Conservation (phyloP, 2,329 filamentous ascomycete genomes). For the Chrysosporium queenslandicum region DNA sequence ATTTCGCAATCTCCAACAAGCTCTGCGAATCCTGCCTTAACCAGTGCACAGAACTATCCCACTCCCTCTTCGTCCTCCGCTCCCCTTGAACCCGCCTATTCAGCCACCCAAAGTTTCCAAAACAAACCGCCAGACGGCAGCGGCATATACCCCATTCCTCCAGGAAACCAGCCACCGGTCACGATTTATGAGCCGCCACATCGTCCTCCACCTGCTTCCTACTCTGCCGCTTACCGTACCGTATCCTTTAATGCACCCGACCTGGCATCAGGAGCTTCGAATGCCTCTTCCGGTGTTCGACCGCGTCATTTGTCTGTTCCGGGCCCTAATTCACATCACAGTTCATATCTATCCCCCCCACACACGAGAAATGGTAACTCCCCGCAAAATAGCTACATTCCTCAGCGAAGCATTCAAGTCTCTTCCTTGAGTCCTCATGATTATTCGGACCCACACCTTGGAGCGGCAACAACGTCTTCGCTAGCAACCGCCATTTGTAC, state of each 20-base stretch:
- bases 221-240: conserved; percentile 15
- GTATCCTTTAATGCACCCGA: conserved; percentile 15
- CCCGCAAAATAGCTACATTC: conserved; percentile 13
- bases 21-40: conserved; percentile 14
- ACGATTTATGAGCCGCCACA: conserved; percentile 23
- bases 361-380: conserved; percentile 16
- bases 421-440: conserved; percentile 3
- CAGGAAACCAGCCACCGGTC: conserved; percentile 18
- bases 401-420: conserved; percentile 3
- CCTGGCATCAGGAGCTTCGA: conserved; percentile 6
- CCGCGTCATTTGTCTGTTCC: conserved; percentile 16
- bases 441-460: conserved; percentile 9
- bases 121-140: neutral
- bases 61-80: conserved; percentile 19
- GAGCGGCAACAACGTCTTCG: conserved; percentile 20
- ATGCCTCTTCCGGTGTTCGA: conserved; percentile 10
- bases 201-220: conserved; percentile 18
- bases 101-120: neutral
- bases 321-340: conserved; percentile 13
- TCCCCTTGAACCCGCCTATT: conserved; percentile 1
- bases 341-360: conserved; percentile 18
- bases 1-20: conserved; percentile 14
- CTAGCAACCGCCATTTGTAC: conserved; percentile 22
- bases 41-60: conserved; percentile 9
- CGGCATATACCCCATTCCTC: neutral